Evolutionary conservation across 2,329 filamentous ascomycete genomes (phyloP), one percentile per base, ranked within the genome.

Genomic region (Biscogniauxia mediterranea): DNA sequence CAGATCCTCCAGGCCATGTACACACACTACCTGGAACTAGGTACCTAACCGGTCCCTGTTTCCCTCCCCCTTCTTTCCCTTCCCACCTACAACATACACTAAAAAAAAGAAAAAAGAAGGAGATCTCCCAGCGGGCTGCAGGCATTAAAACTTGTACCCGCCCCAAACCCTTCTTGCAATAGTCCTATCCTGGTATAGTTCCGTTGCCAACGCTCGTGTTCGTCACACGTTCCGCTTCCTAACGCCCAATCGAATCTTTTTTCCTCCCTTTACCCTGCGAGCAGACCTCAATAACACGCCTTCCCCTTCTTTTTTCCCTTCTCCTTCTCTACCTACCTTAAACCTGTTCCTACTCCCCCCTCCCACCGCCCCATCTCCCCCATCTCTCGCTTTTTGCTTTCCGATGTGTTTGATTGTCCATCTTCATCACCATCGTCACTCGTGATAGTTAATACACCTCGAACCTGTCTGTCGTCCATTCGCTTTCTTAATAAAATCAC

Each of bases 181-280:
- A 11, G 38, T 46, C 38, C 38, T 6, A 46, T 46, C 38, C 38
- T 46, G 38, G 38, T 46, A 46, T 46, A 46, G 38, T 46, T 46
- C 38, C 38, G 38, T 46, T 46, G 15, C 62, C 52, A 61, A 58
- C 58, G 62, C 66, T 68, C 66, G 66, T 68, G 66, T 68, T 68
- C 64, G 58, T 52, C 58, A 28, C 60, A 55, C 28, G 26, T 21
- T n/a, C 26, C 54, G 38, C 28, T 9, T 32, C 28, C 25, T 46
- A 46, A n/a, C 38, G 11, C 38, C 38, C 38, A 32, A 32, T 32
- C 28, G 28, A 32, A 32, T 32, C 28, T 32, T 32, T 46, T 46
- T 46, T 46, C 17, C 38, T n/a, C 28, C 11, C 28, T 32, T 9
- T 17, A 46, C 38, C 38, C 13, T 46, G 38, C 5, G 38, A 46